Evolutionary conservation across 805 yeast genomes (phyloP), one percentile per base, ranked within the genome.

Genomic region (Pichia californica): DNA sequence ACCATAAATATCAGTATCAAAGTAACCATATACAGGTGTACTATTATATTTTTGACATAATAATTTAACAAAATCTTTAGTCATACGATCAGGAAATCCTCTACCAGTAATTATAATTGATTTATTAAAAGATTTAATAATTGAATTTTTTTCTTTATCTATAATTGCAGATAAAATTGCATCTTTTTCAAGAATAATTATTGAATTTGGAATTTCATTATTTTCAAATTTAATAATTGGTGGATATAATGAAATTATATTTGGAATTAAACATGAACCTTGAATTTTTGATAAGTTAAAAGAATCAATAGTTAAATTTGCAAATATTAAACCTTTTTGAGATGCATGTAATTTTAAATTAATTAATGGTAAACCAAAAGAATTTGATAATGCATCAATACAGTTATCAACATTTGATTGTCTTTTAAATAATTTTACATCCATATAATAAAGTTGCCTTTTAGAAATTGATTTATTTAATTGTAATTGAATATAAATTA

Each of bases 1-100:
- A 0, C 88, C 88, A 55, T 77, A 77, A 3, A 83, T 74, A 51
- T 82, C 88, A 14, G 82, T 71, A 55, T 82, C 88, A 23, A 79
- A 77, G 28, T 75, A 64, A 1, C 73, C 78, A 18, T 57, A 54
- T 1, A 77, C 54, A 1, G 74, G 75, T 1, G 67, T 53, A 0
- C 39, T 9, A 0, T 23, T 9, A 20, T 41, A 52, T 15, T 44
- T 50, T 0, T 50, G 38, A 0, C 68, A 64, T n/a, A 59, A 47
- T 16, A 53, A 46, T 4, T 48, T 39, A 2, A 44, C 31, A 44
- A 80, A 70, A 20, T 54, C 49, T 38, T 69, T 64, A 0, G 87
- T 79, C 6, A 73, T 58, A 11, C 65, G 52, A 55, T 82, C 88
- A 0, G 88, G 87, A 52, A 68, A 80, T 5, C 88, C 88, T 54